phyloP scores from a whole-genome alignment of 805 yeast species.

The Maudiozyma pseudohumilis region DNA sequence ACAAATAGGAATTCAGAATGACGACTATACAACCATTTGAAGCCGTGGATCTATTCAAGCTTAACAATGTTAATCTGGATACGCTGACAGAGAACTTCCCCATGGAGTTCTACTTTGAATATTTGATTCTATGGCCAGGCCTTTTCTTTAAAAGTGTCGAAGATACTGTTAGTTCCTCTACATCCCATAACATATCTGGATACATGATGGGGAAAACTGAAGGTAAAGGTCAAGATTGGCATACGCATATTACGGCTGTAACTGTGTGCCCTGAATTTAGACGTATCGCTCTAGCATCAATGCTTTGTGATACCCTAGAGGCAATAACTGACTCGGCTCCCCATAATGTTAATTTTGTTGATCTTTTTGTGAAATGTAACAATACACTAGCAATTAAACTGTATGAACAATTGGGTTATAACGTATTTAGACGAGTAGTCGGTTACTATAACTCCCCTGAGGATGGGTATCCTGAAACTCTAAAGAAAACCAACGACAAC shows the following conservation, averaged over 20 bases:
- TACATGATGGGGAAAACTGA: slow-evolving; percentile 96
- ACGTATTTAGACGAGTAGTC: slow-evolving; percentile 75
- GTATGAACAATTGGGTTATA: slow-evolving; percentile 80
- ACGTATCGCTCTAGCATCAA: slow-evolving; percentile 76
- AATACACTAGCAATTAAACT: slow-evolving; percentile 69
- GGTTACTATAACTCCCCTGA: slow-evolving; percentile 66
- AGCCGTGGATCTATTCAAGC: slow-evolving; percentile 68
- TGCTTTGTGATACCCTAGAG: slow-evolving; percentile 64
- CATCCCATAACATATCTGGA: slow-evolving; percentile 36
- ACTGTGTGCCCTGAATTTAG: slow-evolving; percentile 78
- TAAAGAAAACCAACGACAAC: slow-evolving; percentile 46
- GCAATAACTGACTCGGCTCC: slow-evolving; percentile 69
- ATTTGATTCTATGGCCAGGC: slow-evolving; percentile 79
- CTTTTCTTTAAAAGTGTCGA: slow-evolving; percentile 70
- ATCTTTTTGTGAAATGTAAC: slow-evolving; percentile 82
- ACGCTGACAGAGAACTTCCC: slow-evolving; percentile 88
- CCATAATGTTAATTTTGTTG: slow-evolving; percentile 74
- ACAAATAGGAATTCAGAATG: slow-evolving; percentile 37
- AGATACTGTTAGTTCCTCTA: slow-evolving; percentile 28
- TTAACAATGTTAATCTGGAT: slow-evolving; percentile 75
- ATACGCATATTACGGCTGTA: slow-evolving; percentile 92
- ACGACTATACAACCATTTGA: slow-evolving; percentile 82
- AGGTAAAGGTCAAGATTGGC: slow-evolving; percentile 82
- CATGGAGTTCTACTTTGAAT: slow-evolving; percentile 71
- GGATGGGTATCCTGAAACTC: slow-evolving; percentile 33